Conservation (phyloP, 345 rosid species). For the Xanthoceras sorbifolium region DNA sequence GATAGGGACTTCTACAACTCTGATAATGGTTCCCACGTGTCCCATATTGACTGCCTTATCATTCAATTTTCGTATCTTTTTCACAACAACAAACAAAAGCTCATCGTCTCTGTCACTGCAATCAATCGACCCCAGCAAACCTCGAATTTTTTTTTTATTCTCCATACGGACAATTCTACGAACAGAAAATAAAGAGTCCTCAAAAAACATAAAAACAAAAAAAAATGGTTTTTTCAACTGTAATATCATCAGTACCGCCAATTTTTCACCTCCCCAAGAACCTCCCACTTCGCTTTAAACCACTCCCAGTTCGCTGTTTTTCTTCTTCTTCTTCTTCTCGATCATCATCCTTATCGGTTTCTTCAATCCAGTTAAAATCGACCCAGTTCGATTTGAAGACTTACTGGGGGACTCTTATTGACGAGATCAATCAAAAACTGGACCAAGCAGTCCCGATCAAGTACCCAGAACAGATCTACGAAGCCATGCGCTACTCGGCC, state of each 20-base stretch:
- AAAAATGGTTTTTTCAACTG: constrained; percentile 41
- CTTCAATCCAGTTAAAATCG: constrained; percentile 28
- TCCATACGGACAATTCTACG: no score
- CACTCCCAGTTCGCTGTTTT: constrained; percentile 40
- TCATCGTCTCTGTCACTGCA: no score
- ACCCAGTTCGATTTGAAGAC: constrained; percentile 71
- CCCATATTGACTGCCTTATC: no score
- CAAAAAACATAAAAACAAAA: background rate
- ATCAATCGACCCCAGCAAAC: no score
- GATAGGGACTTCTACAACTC: no score
- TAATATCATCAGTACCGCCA: constrained; percentile 32
- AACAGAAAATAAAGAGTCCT: no score
- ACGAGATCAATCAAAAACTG: constrained; percentile 71
- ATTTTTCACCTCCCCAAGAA: constrained; percentile 28
- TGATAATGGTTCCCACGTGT: no score
- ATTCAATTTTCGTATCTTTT: no score
- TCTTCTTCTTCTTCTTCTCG: constrained; percentile 16
- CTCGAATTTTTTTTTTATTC: no score
- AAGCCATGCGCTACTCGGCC: constrained; percentile 94
- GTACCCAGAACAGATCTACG: constrained; percentile 73
- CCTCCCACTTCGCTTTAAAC: constrained; percentile 14
- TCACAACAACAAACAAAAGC: no score
- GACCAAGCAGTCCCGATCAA: constrained; percentile 72
- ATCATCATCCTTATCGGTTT: constrained; percentile 27
- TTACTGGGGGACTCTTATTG: constrained; percentile 69